Conservation (phyloP, 2,329 filamentous ascomycete species). For the Fusarium foetens region DNA sequence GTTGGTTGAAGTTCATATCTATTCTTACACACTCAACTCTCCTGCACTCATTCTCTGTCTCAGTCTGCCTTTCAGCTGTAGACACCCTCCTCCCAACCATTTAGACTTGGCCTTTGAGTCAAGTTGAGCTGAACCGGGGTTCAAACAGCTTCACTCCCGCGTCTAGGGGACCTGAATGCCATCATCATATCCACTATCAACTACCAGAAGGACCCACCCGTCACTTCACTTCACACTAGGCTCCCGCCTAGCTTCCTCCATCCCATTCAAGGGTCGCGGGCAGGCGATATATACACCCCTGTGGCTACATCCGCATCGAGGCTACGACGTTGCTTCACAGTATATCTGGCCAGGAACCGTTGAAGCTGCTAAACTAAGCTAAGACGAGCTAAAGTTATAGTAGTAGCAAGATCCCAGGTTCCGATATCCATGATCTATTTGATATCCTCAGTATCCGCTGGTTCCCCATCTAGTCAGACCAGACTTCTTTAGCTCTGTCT, state of each 20-base stretch:
- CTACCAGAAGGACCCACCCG: background rate
- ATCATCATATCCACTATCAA: constrained; percentile 32
- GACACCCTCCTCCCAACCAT: background rate
- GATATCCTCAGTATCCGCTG: constrained; percentile 10
- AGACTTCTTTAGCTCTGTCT: constrained; percentile 5
- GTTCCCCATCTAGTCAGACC: constrained; percentile 8
- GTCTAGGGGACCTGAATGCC: constrained; percentile 18
- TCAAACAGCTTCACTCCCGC: background rate
- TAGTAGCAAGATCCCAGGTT: constrained; percentile 2
- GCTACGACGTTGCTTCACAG: constrained; percentile 11
- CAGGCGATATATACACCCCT: constrained; percentile 27
- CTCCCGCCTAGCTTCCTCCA: constrained; percentile 16
- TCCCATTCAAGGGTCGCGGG: constrained; percentile 7
- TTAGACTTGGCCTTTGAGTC: background rate
- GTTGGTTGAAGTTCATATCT: constrained; percentile 2
- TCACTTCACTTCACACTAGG: constrained; percentile 14
- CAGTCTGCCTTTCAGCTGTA: constrained; percentile 11
- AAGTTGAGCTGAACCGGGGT: background rate
- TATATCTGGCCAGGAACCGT: constrained; percentile 28
- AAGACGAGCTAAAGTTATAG: constrained; percentile 11
- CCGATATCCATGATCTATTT: constrained; percentile 21
- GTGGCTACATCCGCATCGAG: constrained; percentile 7
- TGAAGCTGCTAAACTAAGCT: constrained; percentile 18
- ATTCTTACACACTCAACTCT: background rate
- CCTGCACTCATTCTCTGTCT: constrained; percentile 17